Evolutionary conservation across 257 asterid species (phyloP).

Genomic region (Coffea eugenioides): DNA sequence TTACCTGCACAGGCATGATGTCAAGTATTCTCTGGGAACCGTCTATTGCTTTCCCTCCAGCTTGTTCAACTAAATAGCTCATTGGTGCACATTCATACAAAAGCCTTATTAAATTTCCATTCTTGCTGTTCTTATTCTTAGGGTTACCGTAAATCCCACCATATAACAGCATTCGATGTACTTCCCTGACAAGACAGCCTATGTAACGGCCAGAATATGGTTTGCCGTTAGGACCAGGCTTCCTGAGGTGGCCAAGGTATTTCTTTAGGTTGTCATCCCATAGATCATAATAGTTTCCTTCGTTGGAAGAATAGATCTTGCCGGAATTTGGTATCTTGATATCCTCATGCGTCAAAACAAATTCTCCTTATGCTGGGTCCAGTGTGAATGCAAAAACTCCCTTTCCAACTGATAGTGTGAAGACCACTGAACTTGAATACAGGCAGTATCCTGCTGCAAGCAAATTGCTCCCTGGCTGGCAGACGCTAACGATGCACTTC

Average conservation of each 20-base stretch:
- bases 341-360: constrained; percentile 68
- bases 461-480: constrained; percentile 87
- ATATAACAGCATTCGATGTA: constrained; percentile 63
- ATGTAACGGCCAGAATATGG: constrained; percentile 73
- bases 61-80: constrained; percentile 78
- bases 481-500: constrained; percentile 70
- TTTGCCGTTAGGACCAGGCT: constrained; percentile 69
- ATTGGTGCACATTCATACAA: constrained; percentile 89
- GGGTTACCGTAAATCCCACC: constrained; percentile 91
- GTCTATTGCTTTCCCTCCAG: constrained; percentile 79
- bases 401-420: constrained; percentile 66
- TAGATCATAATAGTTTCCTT: constrained; percentile 78
- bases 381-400: constrained; percentile 67
- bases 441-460: constrained; percentile 88
- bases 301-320: constrained; percentile 77
- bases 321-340: constrained; percentile 58
- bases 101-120: constrained; percentile 59
- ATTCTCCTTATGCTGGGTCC: constrained; percentile 70
- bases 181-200: constrained; percentile 80
- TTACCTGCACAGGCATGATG: constrained; percentile 61
- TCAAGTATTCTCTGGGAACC: constrained; percentile 66
- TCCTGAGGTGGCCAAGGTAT: constrained; percentile 66
- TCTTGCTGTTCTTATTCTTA: constrained; percentile 56
- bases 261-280: constrained; percentile 67
- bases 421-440: constrained; percentile 70